These are phyloP conservation scores for Rhododendron vialii DNA, from an alignment of 148 eudicot genomes.

Conservation along the genomic window DNA sequence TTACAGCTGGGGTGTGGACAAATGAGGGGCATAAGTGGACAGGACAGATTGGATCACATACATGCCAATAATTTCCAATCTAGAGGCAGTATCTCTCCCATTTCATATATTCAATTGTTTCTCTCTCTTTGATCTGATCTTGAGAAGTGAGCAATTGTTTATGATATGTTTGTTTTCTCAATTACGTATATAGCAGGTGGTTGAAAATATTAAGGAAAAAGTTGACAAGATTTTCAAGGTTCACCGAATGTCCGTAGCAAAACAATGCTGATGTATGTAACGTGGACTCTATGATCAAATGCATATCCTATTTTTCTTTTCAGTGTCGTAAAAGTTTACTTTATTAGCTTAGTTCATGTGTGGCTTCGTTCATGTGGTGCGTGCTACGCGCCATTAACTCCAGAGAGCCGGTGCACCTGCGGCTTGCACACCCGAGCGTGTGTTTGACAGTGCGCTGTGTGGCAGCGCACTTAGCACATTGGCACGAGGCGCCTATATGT, in stretches of 20 bases:
- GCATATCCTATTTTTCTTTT: neutral
- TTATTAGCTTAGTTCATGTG: neutral
- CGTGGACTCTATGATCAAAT: neutral
- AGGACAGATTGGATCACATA: conserved; percentile 24
- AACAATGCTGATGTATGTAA: neutral
- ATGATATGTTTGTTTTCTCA: neutral
- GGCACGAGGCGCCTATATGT: too few species aligned
- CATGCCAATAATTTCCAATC: conserved; percentile 29
- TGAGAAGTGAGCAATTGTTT: conserved; percentile 24
- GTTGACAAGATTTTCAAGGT: conserved; percentile 4
- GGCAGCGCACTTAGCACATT: too few species aligned
- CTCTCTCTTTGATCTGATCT: conserved; percentile 26
- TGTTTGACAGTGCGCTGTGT: neutral
- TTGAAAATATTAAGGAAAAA: neutral
- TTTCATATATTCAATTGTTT: neutral
- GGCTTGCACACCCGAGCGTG: neutral
- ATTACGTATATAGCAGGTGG: neutral
- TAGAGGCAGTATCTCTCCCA: conserved; percentile 12
- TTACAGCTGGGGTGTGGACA: conserved; percentile 22
- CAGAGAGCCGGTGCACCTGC: neutral
- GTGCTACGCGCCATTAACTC: neutral
- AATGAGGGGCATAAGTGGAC: conserved; percentile 22
- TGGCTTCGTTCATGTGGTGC: too few species aligned
- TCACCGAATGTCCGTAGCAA: conserved; percentile 8
- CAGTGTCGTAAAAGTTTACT: neutral